These are phyloP conservation scores for Penicillium olsonii DNA, from an alignment of 2,329 filamentous ascomycete genomes.

Conservation along the genomic window DNA sequence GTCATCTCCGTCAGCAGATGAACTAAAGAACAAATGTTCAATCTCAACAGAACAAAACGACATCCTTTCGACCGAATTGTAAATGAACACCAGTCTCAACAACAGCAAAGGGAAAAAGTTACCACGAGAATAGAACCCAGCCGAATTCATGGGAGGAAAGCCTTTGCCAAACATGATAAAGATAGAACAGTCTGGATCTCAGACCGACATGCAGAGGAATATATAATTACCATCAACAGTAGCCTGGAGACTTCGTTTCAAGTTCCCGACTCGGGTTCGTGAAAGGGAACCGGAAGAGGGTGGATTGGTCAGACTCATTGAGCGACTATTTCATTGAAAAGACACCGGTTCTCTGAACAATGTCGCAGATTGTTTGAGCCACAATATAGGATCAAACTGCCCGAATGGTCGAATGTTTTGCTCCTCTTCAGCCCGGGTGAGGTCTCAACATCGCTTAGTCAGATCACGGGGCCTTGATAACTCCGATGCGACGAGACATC, in stretches of 20 bases:
- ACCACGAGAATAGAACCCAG: slow-evolving; percentile 45
- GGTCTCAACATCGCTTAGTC: slow-evolving; percentile 6
- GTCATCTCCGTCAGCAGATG: slow-evolving; percentile 26
- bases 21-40: background rate
- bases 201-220: slow-evolving; percentile 14
- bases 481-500: background rate
- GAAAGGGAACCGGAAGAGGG: slow-evolving; percentile 43
- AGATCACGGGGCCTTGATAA: slow-evolving; percentile 1
- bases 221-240: slow-evolving; percentile 48
- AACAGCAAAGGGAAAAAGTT: slow-evolving; percentile 28
- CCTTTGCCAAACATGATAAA: slow-evolving; percentile 43
- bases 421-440: background rate
- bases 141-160: slow-evolving; percentile 41
- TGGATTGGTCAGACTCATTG: slow-evolving; percentile 47
- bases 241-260: slow-evolving; percentile 47
- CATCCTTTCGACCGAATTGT: slow-evolving; percentile 15
- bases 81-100: slow-evolving; percentile 8
- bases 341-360: background rate
- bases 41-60: slow-evolving; percentile 20
- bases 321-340: slow-evolving; percentile 11
- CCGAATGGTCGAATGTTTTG: background rate
- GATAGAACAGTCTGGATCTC: slow-evolving; percentile 10
- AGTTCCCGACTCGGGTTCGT: slow-evolving; percentile 37
- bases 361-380: background rate
- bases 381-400: background rate